Base-by-base conservation (phyloP, 768 basidiomycete genomes). In the Xanthoconium stramineum region DNA sequence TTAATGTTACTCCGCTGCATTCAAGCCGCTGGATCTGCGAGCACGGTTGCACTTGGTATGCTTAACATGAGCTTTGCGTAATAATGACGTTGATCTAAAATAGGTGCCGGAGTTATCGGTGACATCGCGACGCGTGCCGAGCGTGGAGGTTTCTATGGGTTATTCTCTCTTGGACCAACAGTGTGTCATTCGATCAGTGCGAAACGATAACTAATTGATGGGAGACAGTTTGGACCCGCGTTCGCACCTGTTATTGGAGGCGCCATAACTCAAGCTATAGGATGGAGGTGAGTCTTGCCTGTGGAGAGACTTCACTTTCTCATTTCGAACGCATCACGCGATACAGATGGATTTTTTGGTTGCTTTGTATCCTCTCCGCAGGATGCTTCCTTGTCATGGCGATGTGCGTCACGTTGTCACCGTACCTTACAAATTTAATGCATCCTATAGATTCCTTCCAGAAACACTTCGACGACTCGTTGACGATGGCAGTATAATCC, bases 1-100 rank as follows among this genome's bases (percentile, higher is more conserved):
- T 74, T 94, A 12, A 79, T 94, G 75, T 61, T 94, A 15, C 77
- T 94, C n/a, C 81, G 92, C 24, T 89, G 87, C 57, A 37, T 93
- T 3, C 91, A 94, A 74, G 85, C 88, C 2, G 79, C 84, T 3
- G 91, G 91, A 1, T 89, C 86, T 3, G 88, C 90, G 0, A 89
- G 89, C 54, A 89, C 88, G 0, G 78, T 91, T 57, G 89, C 89
- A 0, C 74, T 92, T 20, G 88, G 89, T 81, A 66, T 42, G 67
- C 64, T 35, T 19, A 33, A 12, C 30, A 14, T 38, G 30, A 5
- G 6, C 38, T 8, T 36, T 30, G 15, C 8, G 43, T 6, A 35
- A 32, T 38, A 45, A 5, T 39, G n/a, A 19, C 20, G 37, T 50
- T 57, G 14, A 65, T 12, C 20, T 14, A 30, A 38, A 29, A 38